Percentiles rank a stretch among this genome's conserved stretches.
Evolutionary conservation across 2,329 filamentous ascomycete species (phyloP).

Genomic region (Phyllosticta paracitricarpa): DNA sequence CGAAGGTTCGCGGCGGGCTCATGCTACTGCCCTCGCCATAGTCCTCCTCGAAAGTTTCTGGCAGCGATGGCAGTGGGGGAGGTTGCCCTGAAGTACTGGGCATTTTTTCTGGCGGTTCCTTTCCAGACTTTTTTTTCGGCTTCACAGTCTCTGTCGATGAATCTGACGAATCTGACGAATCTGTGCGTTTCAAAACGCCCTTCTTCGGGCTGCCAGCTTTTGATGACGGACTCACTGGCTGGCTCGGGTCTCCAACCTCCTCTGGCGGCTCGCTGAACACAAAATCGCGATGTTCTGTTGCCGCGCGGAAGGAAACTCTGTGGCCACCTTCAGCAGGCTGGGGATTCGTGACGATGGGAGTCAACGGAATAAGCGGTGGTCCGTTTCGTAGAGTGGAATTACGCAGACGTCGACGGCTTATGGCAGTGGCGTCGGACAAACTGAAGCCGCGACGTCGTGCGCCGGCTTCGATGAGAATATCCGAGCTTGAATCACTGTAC

Average conservation of each 20-base stretch:
- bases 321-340: not conserved
- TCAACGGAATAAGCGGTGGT: not conserved
- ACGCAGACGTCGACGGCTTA: not conserved
- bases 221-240: not conserved
- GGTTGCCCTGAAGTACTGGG: too few species aligned
- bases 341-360: not conserved
- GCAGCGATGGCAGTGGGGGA: too few species aligned
- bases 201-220: not conserved
- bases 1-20: too few species aligned
- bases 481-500: not conserved
- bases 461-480: not conserved
- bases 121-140: too few species aligned
- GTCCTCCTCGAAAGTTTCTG: too few species aligned
- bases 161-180: too few species aligned
- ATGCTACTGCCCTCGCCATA: too few species aligned
- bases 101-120: too few species aligned
- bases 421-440: not conserved
- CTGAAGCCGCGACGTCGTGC: not conserved
- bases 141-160: too few species aligned
- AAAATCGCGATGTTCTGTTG: not conserved
- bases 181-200: not conserved
- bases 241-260: not conserved
- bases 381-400: not conserved
- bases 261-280: not conserved
- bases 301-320: not conserved